Base-by-base conservation (phyloP, 1,284 basidiomycete genomes). In the Clitocybe nebularis region DNA sequence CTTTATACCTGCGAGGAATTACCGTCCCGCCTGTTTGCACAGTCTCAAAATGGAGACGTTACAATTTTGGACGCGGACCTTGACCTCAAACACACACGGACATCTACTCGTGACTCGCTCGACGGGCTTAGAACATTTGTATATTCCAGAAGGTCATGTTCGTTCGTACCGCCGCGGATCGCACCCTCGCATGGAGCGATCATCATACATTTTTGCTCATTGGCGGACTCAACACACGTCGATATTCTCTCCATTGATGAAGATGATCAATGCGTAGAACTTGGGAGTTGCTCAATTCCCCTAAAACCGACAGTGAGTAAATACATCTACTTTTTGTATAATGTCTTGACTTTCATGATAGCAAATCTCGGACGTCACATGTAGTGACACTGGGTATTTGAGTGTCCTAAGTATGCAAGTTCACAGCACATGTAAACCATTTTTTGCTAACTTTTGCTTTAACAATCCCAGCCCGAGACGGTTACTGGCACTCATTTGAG, bases 401-500 rank as follows among this genome's bases (percentile, higher is more conserved):
- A 77, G 64, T 43, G 49, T 80, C 25, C 58, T 82, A 3, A 56
- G 79, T 79, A 60, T 41, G 73, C 60, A 5, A 3, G 39, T 39
- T 25, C 7, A n/a, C n/a, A n/a, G n/a, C n/a, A n/a, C n/a, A n/a
- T n/a, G n/a, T n/a, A n/a, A n/a, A n/a, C n/a, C n/a, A n/a, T n/a
- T n/a, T n/a, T n/a, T n/a, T n/a, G n/a, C 14, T 36, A 29, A 11
- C 8, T 20, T 17, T 21, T 24, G 9, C 10, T 7, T 49, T 33
- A 53, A n/a, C 11, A 25, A 25, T 29, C 38, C 11, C 49, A 76
- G 72, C 57, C 44, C 56, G 53, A 24, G 62, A 69, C 14, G 77
- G 76, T 9, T 50, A 54, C 19, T 78, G 77, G 76, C 51, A 62
- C 36, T 63, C 71, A 3, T 75, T 75, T 54, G 70, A 69, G 39